Conservation (phyloP, 2,329 filamentous ascomycete species). For the Stagonosporopsis tanaceti region DNA sequence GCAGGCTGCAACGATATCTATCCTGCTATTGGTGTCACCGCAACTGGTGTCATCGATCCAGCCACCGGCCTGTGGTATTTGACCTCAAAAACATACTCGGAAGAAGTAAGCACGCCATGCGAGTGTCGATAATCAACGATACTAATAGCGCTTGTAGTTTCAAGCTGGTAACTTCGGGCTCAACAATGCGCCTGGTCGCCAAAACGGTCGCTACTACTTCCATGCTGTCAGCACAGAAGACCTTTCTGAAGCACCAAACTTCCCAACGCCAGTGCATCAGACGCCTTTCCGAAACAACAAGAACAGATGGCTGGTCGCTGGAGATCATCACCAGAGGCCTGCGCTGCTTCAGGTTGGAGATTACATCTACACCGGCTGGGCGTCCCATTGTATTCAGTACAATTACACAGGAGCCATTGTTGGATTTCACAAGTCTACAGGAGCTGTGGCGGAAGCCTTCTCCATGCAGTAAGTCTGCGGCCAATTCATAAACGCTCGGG, state of each 20-base stretch:
- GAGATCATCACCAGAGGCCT: constrained; percentile 59
- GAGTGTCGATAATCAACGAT: neutral
- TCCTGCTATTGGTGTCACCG: constrained; percentile 58
- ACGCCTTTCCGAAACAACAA: constrained; percentile 57
- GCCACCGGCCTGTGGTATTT: constrained; percentile 60
- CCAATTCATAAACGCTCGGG: neutral
- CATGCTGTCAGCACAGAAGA: constrained; percentile 58
- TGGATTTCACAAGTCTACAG: constrained; percentile 57
- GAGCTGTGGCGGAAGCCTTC: constrained; percentile 55
- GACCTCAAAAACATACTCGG: constrained; percentile 58
- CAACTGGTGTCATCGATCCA: constrained; percentile 62
- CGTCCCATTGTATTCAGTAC: constrained; percentile 61
- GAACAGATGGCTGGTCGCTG: constrained; percentile 56
- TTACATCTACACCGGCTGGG: constrained; percentile 60
- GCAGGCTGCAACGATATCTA: constrained; percentile 56
- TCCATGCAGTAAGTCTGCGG: constrained; percentile 37
- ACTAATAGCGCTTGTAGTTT: constrained; percentile 8
- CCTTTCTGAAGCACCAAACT: constrained; percentile 52
- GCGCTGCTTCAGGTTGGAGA: constrained; percentile 57
- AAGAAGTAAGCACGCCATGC: constrained; percentile 23
- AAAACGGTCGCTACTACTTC: constrained; percentile 56
- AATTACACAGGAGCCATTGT: constrained; percentile 62
- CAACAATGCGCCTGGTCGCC: constrained; percentile 47
- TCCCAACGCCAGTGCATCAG: constrained; percentile 56
- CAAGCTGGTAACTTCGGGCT: constrained; percentile 35